Conservation (phyloP, 1,139 yeast species). For the Geotrichum siamense region DNA sequence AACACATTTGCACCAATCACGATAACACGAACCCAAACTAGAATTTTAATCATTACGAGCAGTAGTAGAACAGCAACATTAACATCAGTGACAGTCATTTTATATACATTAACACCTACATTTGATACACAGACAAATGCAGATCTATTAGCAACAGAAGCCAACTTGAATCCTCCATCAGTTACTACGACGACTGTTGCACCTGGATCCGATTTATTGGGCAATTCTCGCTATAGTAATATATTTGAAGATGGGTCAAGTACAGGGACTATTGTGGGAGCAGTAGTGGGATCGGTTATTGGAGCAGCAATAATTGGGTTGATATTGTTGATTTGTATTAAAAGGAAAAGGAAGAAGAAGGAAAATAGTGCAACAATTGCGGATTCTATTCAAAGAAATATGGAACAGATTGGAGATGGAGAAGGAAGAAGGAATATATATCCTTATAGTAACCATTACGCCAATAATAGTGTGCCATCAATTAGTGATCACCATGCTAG, state of each 20-base stretch:
- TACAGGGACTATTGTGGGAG: conserved; percentile 39
- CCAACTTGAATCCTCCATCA: conserved; percentile 5
- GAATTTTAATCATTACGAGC: conserved; percentile 11
- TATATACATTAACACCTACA: conserved; percentile 17
- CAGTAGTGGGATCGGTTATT: conserved; percentile 40
- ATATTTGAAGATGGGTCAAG: conserved; percentile 6
- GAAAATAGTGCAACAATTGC: conserved; percentile 1
- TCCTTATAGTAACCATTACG: conserved; percentile 1
- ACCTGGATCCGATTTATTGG: neutral
- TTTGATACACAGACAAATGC: conserved; percentile 17
- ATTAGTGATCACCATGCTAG: conserved; percentile 16
- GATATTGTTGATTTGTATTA: conserved; percentile 19
- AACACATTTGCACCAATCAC: conserved; percentile 9
- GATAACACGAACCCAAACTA: conserved; percentile 17
- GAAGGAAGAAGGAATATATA: neutral
- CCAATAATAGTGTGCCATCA: conserved; percentile 11
- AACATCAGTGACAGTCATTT: conserved; percentile 12
- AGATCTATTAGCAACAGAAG: conserved; percentile 10
- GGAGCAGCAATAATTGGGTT: conserved; percentile 33
- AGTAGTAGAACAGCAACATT: conserved; percentile 13
- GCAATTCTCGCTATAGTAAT: conserved; percentile 8
- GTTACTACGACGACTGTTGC: conserved; percentile 1
- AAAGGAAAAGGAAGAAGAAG: conserved; percentile 11
- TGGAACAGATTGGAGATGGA: conserved; percentile 4
- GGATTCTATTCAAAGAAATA: conserved; percentile 8